Evolutionary conservation across 495 filamentous ascomycete genomes (phyloP).

Genomic region (Trichoderma erinaceum): DNA sequence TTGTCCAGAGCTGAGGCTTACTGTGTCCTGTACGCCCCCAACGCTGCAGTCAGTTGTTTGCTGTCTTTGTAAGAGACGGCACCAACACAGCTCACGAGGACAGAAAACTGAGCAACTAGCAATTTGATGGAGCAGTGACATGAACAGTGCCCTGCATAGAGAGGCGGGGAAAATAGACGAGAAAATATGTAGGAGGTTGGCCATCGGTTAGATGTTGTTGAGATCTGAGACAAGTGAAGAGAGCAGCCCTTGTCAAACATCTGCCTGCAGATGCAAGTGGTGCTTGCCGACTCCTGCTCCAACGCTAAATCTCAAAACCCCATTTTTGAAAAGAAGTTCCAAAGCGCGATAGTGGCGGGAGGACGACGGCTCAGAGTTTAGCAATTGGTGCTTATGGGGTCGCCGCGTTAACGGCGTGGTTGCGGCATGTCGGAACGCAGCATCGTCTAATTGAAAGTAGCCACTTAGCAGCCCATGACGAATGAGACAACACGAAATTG

Average conservation of each 20-base stretch:
- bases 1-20: not conserved
- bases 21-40: not conserved
- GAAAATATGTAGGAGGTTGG: not conserved
- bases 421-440: conserved; percentile 4
- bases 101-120: conserved; percentile 8
- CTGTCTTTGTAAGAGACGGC: not conserved
- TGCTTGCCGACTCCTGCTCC: too few relatives aligned
- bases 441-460: not conserved
- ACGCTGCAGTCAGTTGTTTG: not conserved
- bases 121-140: not conserved
- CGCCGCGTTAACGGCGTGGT: not conserved
- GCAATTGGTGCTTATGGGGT: not conserved
- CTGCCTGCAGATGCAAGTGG: not conserved
- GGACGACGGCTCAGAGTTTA: not conserved
- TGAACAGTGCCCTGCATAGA: not conserved
- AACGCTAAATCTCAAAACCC: not conserved
- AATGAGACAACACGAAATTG: not conserved
- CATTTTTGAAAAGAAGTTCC: not conserved
- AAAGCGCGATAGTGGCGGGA: conserved; percentile 2
- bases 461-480: conserved; percentile 5
- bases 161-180: not conserved
- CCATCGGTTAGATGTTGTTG: not conserved
- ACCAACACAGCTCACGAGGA: conserved; percentile 4
- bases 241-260: not conserved
- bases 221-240: not conserved